Evolutionary conservation across 495 filamentous ascomycete genomes (phyloP), one percentile per base, ranked within the genome.

Genomic region (Lentithecium fluviatile): DNA sequence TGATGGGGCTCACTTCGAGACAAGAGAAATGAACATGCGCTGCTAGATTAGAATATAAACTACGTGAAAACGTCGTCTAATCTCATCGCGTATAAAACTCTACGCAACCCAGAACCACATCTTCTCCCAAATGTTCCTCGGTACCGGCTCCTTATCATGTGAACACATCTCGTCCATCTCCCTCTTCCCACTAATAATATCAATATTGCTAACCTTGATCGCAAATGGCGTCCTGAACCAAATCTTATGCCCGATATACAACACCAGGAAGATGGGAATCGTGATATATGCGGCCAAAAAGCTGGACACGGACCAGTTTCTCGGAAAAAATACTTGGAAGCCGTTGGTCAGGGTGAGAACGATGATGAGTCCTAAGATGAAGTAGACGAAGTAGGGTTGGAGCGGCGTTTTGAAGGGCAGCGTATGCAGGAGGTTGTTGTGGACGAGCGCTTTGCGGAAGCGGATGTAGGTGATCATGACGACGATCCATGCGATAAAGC

Each of bases 381-480:
- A 50, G 17, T 52, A 60, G 37, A 54, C 49, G 19, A 65, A 56
- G 51, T 65, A 65, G 3, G 62, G 62, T 42, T 65, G 62, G 37
- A 73, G 29, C 11, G 55, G 64, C 7, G 75, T 69, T 0, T 20
- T 21, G 45, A 56, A 60, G 8, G 62, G 62, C 0, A 65, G 56
- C 2, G 56, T 60, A 37, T 65, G 43, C 1, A 65, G 56, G 12
- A 81, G 57, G 29, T 67, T 67, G 37, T 81, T 71, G 65, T 69
- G 71, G 6, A 56, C 25, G n/a, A 79, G 68, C 25, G 78, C 77
- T 55, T 75, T 75, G 50, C 76, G 76, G 64, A 79, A 80, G 25
- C 77, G 78, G 42, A 73, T 60, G 54, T 69, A 73, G 12, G 67
- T 70, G 51, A 73, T 70, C 55, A 62, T 59, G 42, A 60, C 56